Evolutionary conservation across 805 yeast genomes (phyloP).

Genomic region (Candida sithepensis): DNA sequence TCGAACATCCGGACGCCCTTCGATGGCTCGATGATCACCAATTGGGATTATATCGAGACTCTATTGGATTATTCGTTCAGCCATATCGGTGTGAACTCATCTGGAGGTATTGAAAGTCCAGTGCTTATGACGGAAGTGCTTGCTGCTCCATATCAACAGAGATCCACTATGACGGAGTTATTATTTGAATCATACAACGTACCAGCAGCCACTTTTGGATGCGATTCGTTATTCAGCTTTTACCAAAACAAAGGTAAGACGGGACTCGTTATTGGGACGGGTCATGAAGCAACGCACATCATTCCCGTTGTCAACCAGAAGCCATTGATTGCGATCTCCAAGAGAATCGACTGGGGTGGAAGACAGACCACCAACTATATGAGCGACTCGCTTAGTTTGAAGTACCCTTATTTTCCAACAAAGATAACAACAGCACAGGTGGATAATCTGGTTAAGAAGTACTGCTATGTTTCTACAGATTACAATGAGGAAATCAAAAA

Average conservation of each 20-base stretch:
- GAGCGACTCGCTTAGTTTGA: conserved; percentile 60
- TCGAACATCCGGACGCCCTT: conserved; percentile 74
- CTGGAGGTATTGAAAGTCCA: conserved; percentile 67
- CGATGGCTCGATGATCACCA: conserved; percentile 82
- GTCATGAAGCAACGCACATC: conserved; percentile 76
- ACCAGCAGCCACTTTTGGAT: conserved; percentile 74
- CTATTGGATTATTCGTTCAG: conserved; percentile 80
- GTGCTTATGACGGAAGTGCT: conserved; percentile 75
- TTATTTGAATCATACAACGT: conserved; percentile 79
- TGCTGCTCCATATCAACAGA: conserved; percentile 66
- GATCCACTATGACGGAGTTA: conserved; percentile 73
- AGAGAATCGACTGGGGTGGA: conserved; percentile 93
- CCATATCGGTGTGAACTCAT: conserved; percentile 63
- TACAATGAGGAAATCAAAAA: conserved; percentile 60
- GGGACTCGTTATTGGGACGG: conserved; percentile 81
- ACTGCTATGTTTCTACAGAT: conserved; percentile 71
- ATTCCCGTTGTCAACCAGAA: conserved; percentile 76
- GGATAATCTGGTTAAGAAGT: conserved; percentile 64
- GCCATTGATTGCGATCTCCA: conserved; percentile 63
- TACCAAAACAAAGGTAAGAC: conserved; percentile 53
- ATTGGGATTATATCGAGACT: conserved; percentile 88
- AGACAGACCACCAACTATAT: conserved; percentile 63
- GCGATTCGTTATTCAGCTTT: conserved; percentile 78
- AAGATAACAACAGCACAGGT: conserved; percentile 62
- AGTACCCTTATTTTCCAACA: conserved; percentile 90